Evolutionary conservation across 768 basidiomycete species (phyloP).

Genomic region (Tricholoma matsutake): DNA sequence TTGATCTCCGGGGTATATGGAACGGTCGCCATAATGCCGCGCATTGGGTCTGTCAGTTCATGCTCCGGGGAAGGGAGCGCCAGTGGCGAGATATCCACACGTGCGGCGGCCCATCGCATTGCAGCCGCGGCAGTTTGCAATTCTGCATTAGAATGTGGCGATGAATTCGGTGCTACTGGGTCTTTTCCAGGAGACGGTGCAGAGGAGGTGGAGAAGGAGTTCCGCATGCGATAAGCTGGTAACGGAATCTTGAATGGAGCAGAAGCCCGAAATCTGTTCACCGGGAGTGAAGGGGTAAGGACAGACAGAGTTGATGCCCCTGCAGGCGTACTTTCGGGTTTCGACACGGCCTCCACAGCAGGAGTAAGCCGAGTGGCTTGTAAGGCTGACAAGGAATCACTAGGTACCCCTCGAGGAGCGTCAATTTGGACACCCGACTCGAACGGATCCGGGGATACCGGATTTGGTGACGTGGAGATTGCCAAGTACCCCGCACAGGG

Average conservation of each 20-base stretch:
- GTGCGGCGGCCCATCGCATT: slow-evolving; percentile 81
- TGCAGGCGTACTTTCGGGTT: slow-evolving; percentile 1
- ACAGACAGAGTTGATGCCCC: slow-evolving; percentile 11
- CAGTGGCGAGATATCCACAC: slow-evolving; percentile 81
- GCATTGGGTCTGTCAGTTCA: slow-evolving; percentile 89
- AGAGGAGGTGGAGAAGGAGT: slow-evolving; percentile 21
- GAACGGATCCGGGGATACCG: neutral
- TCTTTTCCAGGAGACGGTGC: slow-evolving; percentile 16
- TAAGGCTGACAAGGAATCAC: neutral
- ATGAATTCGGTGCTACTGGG: slow-evolving; percentile 13
- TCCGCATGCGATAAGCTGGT: slow-evolving; percentile 20
- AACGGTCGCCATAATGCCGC: slow-evolving; percentile 62
- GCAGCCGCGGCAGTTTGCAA: slow-evolving; percentile 72
- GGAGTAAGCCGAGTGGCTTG: neutral
- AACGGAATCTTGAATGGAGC: slow-evolving; percentile 14
- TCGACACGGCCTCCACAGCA: slow-evolving; percentile 1
- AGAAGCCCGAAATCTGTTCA: slow-evolving; percentile 12
- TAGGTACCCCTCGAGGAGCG: neutral
- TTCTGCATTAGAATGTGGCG: slow-evolving; percentile 40
- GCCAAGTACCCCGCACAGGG: neutral
- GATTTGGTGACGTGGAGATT: slow-evolving; percentile 8
- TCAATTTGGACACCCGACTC: neutral
- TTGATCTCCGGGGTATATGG: slow-evolving; percentile 42
- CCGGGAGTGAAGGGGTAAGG: slow-evolving; percentile 9
- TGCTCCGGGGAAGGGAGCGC: slow-evolving; percentile 88